phyloP scores from a whole-genome alignment of 768 basidiomycete species.

The Coprinellus micaceus region DNA sequence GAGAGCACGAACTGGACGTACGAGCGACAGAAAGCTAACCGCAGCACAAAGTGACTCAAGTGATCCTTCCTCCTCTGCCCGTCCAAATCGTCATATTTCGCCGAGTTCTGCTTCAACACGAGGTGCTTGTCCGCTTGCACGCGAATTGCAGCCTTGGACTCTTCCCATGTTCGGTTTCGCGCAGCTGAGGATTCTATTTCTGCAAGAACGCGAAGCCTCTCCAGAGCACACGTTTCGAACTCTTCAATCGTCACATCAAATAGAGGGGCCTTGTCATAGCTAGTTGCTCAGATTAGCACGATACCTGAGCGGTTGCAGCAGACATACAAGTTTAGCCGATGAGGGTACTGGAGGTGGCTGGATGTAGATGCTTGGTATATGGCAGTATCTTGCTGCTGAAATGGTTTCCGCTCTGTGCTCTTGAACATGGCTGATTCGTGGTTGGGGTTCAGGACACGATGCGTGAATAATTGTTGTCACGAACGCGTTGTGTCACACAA shows the following conservation, averaged over 20 bases:
- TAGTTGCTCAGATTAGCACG: conserved; percentile 26
- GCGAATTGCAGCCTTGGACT: conserved; percentile 60
- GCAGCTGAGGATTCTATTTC: conserved; percentile 89
- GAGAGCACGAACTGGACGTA: conserved; percentile 40
- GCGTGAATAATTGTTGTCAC: conserved; percentile 9
- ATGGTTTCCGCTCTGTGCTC: conserved; percentile 24
- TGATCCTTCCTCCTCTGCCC: conserved; percentile 78
- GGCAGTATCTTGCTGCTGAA: conserved; percentile 21
- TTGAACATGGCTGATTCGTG: conserved; percentile 31
- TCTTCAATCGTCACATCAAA: conserved; percentile 93
- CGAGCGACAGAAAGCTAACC: conserved; percentile 96
- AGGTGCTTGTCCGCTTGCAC: conserved; percentile 73
- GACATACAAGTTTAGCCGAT: conserved; percentile 77
- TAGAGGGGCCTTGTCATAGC: conserved; percentile 82
- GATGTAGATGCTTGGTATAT: conserved; percentile 27
- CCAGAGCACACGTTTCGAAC: conserved; percentile 88
- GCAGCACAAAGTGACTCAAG: conserved; percentile 88
- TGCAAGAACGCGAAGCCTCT: conserved; percentile 80
- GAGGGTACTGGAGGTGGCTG: conserved; percentile 49
- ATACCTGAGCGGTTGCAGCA: neutral
- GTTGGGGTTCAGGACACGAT: neutral
- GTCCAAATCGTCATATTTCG: conserved; percentile 44
- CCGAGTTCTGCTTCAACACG: conserved; percentile 59
- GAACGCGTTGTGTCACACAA: conserved; percentile 5
- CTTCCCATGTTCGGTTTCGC: conserved; percentile 78